These are phyloP conservation scores for Atalantia buxifolia DNA, from an alignment of 345 rosid genomes.

Conservation along the genomic window DNA sequence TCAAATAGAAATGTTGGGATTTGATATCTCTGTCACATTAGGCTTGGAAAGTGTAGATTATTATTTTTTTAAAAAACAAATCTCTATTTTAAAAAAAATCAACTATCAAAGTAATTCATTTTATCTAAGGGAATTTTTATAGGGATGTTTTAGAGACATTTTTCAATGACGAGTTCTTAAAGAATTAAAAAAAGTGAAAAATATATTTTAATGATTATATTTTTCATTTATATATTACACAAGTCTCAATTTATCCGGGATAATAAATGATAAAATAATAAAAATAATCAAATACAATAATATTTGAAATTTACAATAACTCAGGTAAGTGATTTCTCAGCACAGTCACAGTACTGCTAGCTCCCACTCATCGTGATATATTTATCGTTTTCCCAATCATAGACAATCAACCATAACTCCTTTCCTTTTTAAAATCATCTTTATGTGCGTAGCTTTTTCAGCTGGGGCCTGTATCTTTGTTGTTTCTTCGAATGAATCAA, in stretches of 20 bases:
- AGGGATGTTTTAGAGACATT: no score
- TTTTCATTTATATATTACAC: no score
- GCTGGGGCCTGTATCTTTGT: constrained; percentile 15
- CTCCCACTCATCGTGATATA: background rate
- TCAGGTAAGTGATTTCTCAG: constrained; percentile 5
- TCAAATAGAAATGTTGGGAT: background rate
- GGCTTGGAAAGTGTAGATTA: background rate
- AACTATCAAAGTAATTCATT: background rate
- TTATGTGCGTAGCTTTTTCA: constrained; percentile 1
- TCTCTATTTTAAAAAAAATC: background rate
- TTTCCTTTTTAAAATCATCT: constrained; percentile 20
- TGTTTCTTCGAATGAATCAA: constrained; percentile 11
- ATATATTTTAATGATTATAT: no score
- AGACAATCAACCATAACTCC: constrained; percentile 19
- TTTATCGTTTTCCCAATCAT: constrained; percentile 16
- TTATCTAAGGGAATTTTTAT: background rate
- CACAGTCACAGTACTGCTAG: background rate
- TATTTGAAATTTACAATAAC: background rate
- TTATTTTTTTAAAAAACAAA: no score
- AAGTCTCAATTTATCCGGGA: background rate
- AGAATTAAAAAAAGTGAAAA: no score
- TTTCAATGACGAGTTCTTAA: background rate
- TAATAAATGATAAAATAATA: no score
- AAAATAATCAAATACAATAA: no score
- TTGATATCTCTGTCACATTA: background rate